These are phyloP conservation scores for Chernovozyma sophiae-reginae DNA, from an alignment of 1,139 yeast genomes.

Conservation along the genomic window DNA sequence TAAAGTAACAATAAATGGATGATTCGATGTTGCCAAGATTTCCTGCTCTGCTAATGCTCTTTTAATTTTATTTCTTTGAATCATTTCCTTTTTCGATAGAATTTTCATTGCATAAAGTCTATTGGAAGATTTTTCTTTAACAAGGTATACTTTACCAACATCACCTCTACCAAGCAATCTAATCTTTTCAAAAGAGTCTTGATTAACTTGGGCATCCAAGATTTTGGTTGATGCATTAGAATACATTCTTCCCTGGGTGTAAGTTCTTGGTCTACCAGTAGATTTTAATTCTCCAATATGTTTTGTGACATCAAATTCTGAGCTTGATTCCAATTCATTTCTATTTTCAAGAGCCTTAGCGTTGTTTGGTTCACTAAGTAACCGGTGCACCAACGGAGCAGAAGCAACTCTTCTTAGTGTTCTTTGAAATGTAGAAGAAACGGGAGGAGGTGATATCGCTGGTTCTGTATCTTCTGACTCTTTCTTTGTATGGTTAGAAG, in stretches of 20 bases:
- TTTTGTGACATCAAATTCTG: slow-evolving; percentile 40
- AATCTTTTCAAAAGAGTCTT: slow-evolving; percentile 83
- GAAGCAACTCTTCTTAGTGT: slow-evolving; percentile 75
- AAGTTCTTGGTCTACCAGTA: slow-evolving; percentile 46
- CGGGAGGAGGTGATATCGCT: not conserved
- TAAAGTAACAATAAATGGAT: slow-evolving; percentile 93
- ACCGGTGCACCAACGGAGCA: slow-evolving; percentile 59
- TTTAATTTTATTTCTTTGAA: slow-evolving; percentile 88
- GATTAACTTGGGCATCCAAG: slow-evolving; percentile 76
- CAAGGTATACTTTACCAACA: slow-evolving; percentile 93
- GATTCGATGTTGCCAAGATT: slow-evolving; percentile 90
- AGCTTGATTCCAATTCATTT: slow-evolving; percentile 11
- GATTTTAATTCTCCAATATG: slow-evolving; percentile 55
- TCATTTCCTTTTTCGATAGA: slow-evolving; percentile 86
- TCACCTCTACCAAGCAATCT: slow-evolving; percentile 92
- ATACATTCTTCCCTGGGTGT: slow-evolving; percentile 59
- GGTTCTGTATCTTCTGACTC: not conserved
- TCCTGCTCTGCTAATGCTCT: slow-evolving; percentile 96
- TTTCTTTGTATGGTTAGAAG: not conserved
- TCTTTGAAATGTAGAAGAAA: slow-evolving; percentile 40
- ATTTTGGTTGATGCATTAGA: slow-evolving; percentile 70
- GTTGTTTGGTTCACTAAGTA: slow-evolving; percentile 23
- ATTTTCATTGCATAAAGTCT: slow-evolving; percentile 91
- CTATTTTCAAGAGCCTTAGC: slow-evolving; percentile 5
- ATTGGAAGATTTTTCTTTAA: slow-evolving; percentile 71